A percentile compares a stretch with the other conserved stretches of the same genome.
phyloP scores from a whole-genome alignment of 805 yeast species.

The Candida dajiaensis region DNA sequence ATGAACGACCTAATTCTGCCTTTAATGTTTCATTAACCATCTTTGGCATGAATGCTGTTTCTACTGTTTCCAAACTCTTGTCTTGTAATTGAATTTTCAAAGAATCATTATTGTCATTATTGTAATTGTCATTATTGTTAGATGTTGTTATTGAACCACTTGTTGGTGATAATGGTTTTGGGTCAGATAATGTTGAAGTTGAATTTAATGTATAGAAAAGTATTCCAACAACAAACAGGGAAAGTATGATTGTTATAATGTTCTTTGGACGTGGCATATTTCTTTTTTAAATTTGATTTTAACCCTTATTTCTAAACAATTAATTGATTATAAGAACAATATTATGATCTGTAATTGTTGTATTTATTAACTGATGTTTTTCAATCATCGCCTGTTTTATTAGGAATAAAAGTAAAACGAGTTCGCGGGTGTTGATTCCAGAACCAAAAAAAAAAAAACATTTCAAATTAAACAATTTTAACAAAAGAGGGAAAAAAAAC shows the following conservation, averaged over 20 bases:
- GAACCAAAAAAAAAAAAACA: too few species aligned
- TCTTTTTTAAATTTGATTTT: too few species aligned
- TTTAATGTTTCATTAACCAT: conserved; percentile 82
- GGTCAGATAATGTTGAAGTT: conserved; percentile 17
- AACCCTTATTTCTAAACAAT: too few species aligned
- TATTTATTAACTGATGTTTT: too few species aligned
- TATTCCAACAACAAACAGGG: conserved; percentile 6
- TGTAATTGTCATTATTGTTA: too few species aligned
- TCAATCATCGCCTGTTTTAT: too few species aligned
- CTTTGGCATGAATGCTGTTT: conserved; percentile 63
- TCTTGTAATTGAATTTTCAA: not conserved
- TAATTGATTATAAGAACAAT: too few species aligned
- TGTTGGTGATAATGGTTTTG: conserved; percentile 21
- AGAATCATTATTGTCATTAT: not conserved
- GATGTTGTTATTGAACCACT: conserved; percentile 25
- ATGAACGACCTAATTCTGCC: conserved; percentile 84
- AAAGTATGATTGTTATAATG: not conserved
- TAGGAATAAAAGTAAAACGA: too few species aligned
- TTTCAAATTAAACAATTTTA: too few species aligned
- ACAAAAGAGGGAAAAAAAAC: too few species aligned
- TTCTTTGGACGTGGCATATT: not conserved
- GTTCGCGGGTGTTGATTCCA: not conserved
- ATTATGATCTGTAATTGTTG: too few species aligned
- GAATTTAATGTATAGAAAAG: not conserved
- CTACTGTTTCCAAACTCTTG: not conserved